Conservation (phyloP, 306 rosid genomes). For the Malus sylvestris region DNA sequence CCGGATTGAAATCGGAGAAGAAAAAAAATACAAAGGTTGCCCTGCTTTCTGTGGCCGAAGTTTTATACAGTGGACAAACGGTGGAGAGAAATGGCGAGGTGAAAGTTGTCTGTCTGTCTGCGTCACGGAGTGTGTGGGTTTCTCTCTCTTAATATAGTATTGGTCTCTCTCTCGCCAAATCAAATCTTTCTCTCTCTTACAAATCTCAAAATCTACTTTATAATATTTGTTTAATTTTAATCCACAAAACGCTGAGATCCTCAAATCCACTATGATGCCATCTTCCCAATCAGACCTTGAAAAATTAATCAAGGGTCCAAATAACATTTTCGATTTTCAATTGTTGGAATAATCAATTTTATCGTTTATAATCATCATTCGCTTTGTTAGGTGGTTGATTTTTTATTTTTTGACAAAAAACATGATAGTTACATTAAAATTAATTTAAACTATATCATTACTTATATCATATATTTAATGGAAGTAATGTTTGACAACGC, state of each 20-base stretch:
- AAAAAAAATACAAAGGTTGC: slow-evolving; percentile 4
- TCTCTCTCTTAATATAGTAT: slow-evolving; percentile 1
- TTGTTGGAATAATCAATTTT: no score
- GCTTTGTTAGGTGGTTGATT: no score
- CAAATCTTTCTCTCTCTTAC: slow-evolving; percentile 64
- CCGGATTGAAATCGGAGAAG: background rate
- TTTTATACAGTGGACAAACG: slow-evolving; percentile 24
- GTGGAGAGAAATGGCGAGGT: slow-evolving; percentile 11
- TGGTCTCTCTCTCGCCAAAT: slow-evolving; percentile 48
- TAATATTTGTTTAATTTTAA: slow-evolving; percentile 19
- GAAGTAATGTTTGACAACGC: fast-evolving
- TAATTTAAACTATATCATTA: no score
- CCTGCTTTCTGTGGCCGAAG: slow-evolving; percentile 23
- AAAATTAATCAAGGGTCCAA: background rate
- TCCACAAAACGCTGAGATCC: slow-evolving; percentile 72
- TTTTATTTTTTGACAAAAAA: no score
- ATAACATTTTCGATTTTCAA: background rate
- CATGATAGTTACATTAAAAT: background rate
- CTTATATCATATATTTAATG: no score
- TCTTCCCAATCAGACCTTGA: slow-evolving; percentile 31
- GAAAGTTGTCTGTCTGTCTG: slow-evolving; percentile 21
- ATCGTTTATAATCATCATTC: fast-evolving
- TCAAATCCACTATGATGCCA: slow-evolving; percentile 69
- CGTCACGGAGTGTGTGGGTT: background rate
- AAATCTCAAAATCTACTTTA: slow-evolving; percentile 38